Evolutionary conservation across 768 basidiomycete species (phyloP).

Genomic region (Trametes cinnabarina): DNA sequence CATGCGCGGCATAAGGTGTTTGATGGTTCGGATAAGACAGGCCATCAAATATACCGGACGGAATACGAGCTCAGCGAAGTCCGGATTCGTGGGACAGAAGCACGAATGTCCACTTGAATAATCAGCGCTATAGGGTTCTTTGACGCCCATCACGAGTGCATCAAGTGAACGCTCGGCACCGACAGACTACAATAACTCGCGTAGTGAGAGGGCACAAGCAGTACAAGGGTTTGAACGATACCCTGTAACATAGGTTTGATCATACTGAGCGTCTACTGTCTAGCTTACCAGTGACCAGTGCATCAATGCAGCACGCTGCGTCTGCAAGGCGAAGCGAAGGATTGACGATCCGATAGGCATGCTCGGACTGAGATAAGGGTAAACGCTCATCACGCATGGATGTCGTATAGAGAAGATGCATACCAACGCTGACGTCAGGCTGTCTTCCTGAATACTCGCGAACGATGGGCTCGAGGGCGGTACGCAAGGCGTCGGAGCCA

Average conservation of each 20-base stretch:
- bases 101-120: no score
- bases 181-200: neutral
- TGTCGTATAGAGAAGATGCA: neutral
- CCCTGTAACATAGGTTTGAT: no score
- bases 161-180: neutral
- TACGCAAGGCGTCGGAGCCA: no score
- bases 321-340: no score
- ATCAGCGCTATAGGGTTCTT: neutral
- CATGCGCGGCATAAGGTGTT: neutral
- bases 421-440: neutral
- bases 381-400: neutral
- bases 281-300: no score
- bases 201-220: no score
- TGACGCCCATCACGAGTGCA: neutral
- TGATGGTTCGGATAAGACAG: conserved; percentile 10
- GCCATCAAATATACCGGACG: neutral
- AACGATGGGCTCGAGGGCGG: neutral
- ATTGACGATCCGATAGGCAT: no score
- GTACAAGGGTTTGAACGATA: no score
- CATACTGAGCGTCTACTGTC: no score
- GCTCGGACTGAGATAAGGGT: neutral
- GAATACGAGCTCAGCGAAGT: neutral
- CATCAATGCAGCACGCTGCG: no score
- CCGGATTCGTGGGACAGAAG: conserved; percentile 1
- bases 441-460: conserved; percentile 5